These are phyloP conservation scores for Fraxinus angustifolia DNA, from an alignment of 305 asterid genomes.

Conservation along the genomic window DNA sequence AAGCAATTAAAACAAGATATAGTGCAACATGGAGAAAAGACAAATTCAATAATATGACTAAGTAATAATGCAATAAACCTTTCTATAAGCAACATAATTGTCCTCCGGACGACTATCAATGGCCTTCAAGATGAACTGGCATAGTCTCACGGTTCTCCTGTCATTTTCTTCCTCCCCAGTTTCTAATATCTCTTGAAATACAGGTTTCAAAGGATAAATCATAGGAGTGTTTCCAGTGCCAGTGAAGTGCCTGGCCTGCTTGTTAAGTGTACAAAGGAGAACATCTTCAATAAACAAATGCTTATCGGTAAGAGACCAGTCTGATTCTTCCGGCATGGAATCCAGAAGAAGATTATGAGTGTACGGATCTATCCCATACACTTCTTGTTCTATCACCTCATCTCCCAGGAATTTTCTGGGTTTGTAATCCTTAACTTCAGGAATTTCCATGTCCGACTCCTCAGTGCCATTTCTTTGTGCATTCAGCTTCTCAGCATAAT, in stretches of 20 bases:
- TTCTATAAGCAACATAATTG: constrained; percentile 93
- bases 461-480: constrained; percentile 88
- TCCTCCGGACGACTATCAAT: constrained; percentile 83
- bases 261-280: constrained; percentile 79
- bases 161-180: constrained; percentile 61
- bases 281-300: constrained; percentile 92
- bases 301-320: constrained; percentile 78
- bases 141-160: constrained; percentile 52
- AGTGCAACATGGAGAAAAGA: background rate
- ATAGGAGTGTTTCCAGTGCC: constrained; percentile 89
- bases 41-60: constrained; percentile 1
- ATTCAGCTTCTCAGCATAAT: constrained; percentile 73
- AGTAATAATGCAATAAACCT: constrained; percentile 45
- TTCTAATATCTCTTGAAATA: constrained; percentile 65
- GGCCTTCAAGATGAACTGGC: constrained; percentile 72
- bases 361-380: constrained; percentile 96
- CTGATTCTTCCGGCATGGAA: constrained; percentile 94
- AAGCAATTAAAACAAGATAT: constrained; percentile 4
- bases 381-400: constrained; percentile 99
- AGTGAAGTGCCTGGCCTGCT: constrained; percentile 77
- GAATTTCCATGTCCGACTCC: constrained; percentile 99
- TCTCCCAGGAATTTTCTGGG: constrained; percentile 83
- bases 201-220: constrained; percentile 77
- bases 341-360: constrained; percentile 96
- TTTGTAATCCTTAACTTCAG: constrained; percentile 88